A percentile compares a stretch with the other conserved stretches of the same genome.
phyloP scores from a whole-genome alignment of 192 early-diverging fungal species.

The Backusella luteola region DNA sequence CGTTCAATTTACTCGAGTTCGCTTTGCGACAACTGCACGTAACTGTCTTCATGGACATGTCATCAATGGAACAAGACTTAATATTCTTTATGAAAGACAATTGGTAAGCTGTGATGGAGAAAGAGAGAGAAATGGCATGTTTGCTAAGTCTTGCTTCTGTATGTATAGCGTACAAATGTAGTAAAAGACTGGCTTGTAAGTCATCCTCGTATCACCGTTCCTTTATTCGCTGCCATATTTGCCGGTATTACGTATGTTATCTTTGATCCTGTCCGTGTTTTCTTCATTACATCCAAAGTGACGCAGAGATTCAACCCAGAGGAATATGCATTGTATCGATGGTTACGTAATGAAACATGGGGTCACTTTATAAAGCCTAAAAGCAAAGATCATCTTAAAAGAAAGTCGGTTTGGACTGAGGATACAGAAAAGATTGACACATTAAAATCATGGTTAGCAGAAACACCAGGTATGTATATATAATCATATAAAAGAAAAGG shows the following conservation, averaged over 20 bases:
- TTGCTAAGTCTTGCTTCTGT: neutral
- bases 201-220: conserved; percentile 79
- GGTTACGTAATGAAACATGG: conserved; percentile 60
- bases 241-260: conserved; percentile 79
- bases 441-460: conserved; percentile 57
- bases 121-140: neutral
- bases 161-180: conserved; percentile 48
- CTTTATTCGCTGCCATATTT: conserved; percentile 72
- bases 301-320: conserved; percentile 76
- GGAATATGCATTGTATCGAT: conserved; percentile 56
- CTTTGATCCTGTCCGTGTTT: conserved; percentile 92
- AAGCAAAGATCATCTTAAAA: neutral
- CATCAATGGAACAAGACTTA: conserved; percentile 63
- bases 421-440: conserved; percentile 55
- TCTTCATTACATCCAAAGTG: conserved; percentile 83
- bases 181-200: conserved; percentile 64
- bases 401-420: conserved; percentile 49
- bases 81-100: conserved; percentile 59
- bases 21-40: conserved; percentile 83
- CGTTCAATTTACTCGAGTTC: conserved; percentile 74
- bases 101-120: conserved; percentile 26
- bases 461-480: conserved; percentile 45
- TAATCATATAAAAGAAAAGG: neutral
- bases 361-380: conserved; percentile 34
- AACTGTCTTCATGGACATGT: conserved; percentile 87